phyloP scores from a whole-genome alignment of 306 rosid species.

The Vachellia collinsii region DNA sequence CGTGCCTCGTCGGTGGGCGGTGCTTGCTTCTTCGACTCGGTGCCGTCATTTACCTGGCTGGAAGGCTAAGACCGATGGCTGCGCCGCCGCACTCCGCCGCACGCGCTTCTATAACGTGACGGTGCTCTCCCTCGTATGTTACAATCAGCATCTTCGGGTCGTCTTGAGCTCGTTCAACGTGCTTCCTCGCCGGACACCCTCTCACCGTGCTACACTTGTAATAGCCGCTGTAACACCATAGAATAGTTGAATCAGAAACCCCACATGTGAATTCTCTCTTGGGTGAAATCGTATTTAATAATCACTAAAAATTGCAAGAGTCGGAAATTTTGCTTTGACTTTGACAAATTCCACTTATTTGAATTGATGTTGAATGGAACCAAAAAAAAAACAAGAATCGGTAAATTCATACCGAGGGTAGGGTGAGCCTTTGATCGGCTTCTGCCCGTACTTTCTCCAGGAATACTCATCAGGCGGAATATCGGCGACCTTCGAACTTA shows the following conservation, averaged over 20 bases:
- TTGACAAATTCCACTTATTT: not conserved
- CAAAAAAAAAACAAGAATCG: too few species aligned
- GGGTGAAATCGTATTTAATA: not conserved
- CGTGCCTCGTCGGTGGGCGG: not conserved
- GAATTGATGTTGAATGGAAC: too few species aligned
- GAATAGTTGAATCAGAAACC: not conserved
- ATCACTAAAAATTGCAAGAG: not conserved
- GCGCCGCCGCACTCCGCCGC: not conserved
- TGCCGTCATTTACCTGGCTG: not conserved
- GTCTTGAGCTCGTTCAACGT: slow-evolving; percentile 70
- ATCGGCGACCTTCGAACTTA: slow-evolving; percentile 70
- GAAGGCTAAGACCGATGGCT: slow-evolving; percentile 13
- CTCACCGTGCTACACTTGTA: slow-evolving; percentile 77
- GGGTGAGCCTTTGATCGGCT: slow-evolving; percentile 85
- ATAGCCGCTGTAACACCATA: slow-evolving; percentile 55
- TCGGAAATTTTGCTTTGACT: slow-evolving; percentile 34
- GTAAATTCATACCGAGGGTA: slow-evolving; percentile 56
- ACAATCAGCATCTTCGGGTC: slow-evolving; percentile 51
- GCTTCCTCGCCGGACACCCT: slow-evolving; percentile 88
- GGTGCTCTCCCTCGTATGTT: slow-evolving; percentile 49
- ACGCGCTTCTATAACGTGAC: slow-evolving; percentile 21
- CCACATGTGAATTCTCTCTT: too few species aligned
- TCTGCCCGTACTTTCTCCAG: slow-evolving; percentile 89
- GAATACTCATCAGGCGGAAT: slow-evolving; percentile 74
- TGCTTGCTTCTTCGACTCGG: not conserved